Evolutionary conservation across 345 rosid species (phyloP), one percentile per base, ranked within the genome.

Genomic region (Rhizophora mangle): DNA sequence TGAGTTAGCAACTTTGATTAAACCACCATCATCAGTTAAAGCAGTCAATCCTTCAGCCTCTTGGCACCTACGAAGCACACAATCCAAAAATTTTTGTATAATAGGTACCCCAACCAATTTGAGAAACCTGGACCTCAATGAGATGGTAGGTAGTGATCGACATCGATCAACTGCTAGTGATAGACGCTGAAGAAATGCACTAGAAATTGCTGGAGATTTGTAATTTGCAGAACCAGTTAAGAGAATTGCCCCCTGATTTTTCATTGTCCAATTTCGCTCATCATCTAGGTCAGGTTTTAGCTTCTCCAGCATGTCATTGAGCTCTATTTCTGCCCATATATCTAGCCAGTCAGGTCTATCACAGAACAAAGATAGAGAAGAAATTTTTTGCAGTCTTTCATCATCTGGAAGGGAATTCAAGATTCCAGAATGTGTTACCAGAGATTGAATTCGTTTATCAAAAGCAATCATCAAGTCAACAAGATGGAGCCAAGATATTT

Each of bases 31-130:
- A 74, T 90, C 97, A 3, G 96, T 87, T 72, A 90, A 74, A 29
- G 98, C 92, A 71, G 99, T 95, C 80, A 90, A 69, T 67, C 98
- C 98, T 84, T 92, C 98, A 8, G 98, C 98, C 73, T 90, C 98
- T 79, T 88, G 99, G 80, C 99, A 90, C 78, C 92, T 85, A 72
- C 78, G 73, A 72, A 86, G 83, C 64, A 86, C 70, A 72, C 89
- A 72, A 76, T 92, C 92, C 81, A 88, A 80, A 83, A 87, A 87
- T 58, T 73, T 77, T 6, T 75, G 86, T 72, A 89, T 68, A 21
- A 80, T 76, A 57, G 96, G 94, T 4, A 80, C 78, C 69, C 87
- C 96, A 51, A 86, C 86, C 76, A 87, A 79, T 77, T 79, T 85
- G 43, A 92, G 81, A 85, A 90, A 92, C 77, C 89, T 90, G 67